These are phyloP conservation scores for Arctostaphylos glauca DNA, from an alignment of 148 eudicot genomes.

Conservation along the genomic window DNA sequence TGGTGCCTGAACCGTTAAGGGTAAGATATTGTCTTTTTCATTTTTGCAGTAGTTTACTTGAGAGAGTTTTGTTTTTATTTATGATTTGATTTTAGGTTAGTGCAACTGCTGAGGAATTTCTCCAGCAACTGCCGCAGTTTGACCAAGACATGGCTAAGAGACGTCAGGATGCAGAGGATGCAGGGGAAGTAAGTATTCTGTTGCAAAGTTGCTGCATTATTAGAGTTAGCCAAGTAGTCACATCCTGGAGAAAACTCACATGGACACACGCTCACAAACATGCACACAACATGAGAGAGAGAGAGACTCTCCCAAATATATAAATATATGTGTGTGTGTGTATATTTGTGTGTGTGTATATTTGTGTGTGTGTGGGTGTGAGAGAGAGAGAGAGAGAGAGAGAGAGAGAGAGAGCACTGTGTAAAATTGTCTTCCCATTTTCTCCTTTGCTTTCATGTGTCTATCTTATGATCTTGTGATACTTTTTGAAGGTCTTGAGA, in stretches of 20 bases:
- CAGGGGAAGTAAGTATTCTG: constrained; percentile 64
- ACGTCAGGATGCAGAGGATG: constrained; percentile 66
- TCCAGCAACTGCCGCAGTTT: constrained; percentile 69
- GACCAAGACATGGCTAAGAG: constrained; percentile 66
- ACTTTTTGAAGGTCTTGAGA: constrained; percentile 65
- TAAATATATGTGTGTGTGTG: too few relatives aligned
- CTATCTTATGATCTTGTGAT: background rate
- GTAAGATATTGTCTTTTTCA: constrained; percentile 38
- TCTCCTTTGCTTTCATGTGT: background rate
- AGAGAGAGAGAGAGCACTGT: too few relatives aligned
- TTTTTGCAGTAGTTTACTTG: background rate
- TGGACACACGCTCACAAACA: too few relatives aligned
- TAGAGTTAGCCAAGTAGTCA: background rate
- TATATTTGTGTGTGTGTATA: too few relatives aligned
- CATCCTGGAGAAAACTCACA: too few relatives aligned
- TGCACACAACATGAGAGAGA: too few relatives aligned
- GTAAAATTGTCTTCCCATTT: background rate
- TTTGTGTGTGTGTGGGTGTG: too few relatives aligned
- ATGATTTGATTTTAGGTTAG: constrained; percentile 38
- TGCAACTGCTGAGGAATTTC: constrained; percentile 75
- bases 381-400: too few relatives aligned
- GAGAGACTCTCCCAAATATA: too few relatives aligned
- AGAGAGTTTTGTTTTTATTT: background rate
- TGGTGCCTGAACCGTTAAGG: constrained; percentile 83
- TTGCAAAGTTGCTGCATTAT: background rate